These are phyloP conservation scores for Sporothrix curviconia DNA, from an alignment of 2,329 filamentous ascomycete species.

Conservation along the genomic window DNA sequence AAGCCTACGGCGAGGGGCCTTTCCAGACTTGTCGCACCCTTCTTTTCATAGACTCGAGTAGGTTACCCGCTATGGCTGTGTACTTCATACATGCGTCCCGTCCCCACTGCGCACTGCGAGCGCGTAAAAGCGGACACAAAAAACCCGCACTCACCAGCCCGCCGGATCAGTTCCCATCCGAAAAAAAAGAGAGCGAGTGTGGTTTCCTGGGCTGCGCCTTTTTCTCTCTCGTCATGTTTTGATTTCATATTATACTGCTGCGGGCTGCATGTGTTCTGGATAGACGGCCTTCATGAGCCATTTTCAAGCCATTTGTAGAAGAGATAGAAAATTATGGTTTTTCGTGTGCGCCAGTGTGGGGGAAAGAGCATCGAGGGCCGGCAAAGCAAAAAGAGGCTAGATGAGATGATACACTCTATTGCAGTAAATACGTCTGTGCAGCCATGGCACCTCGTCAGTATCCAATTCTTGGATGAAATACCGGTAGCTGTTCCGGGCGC, in stretches of 20 bases:
- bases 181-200: not conserved
- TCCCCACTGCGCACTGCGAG: not conserved
- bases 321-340: too few species aligned
- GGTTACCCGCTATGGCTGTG: not conserved
- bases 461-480: too few species aligned
- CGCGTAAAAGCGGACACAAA: not conserved
- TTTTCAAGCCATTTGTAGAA: not conserved
- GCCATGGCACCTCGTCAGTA: too few species aligned
- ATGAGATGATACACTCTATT: not conserved
- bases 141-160: constrained; percentile 3
- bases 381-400: too few species aligned
- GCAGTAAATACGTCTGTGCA: too few species aligned
- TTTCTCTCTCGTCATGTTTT: not conserved
- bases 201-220: too few species aligned
- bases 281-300: constrained; percentile 9
- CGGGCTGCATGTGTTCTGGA: constrained; percentile 1
- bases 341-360: not conserved
- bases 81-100: not conserved
- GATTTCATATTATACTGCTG: not conserved
- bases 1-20: too few species aligned
- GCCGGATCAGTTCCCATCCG: not conserved
- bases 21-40: too few species aligned
- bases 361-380: too few species aligned
- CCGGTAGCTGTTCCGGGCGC: not conserved
- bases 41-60: not conserved